These are phyloP conservation scores for Harringtonia aguacate DNA, from an alignment of 2,329 filamentous ascomycete species.

Conservation along the genomic window DNA sequence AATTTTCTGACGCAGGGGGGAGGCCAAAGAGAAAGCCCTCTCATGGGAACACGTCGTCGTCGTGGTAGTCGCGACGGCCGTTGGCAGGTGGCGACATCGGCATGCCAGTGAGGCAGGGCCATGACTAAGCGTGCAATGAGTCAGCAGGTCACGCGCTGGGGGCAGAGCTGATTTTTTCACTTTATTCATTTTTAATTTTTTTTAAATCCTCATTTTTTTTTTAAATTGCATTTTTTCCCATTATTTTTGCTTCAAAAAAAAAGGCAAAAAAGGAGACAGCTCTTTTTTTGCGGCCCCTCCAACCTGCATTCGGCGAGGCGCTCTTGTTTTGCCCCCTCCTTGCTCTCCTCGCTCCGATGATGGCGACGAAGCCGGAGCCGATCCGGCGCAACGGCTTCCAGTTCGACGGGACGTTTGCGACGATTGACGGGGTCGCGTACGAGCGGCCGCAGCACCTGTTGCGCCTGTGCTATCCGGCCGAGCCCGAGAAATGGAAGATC, in stretches of 20 bases:
- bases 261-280: background rate
- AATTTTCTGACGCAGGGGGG: too few species aligned
- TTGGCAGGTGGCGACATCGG: too few species aligned
- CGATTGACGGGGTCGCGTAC: constrained; percentile 13
- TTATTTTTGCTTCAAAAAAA: constrained; percentile 7
- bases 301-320: background rate
- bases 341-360: background rate
- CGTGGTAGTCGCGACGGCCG: too few species aligned
- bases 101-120: too few species aligned
- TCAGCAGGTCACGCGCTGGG: too few species aligned
- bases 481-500: constrained; percentile 14
- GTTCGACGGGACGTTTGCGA: constrained; percentile 16
- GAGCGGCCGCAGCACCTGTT: constrained; percentile 13
- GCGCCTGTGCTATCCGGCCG: constrained; percentile 13
- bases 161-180: too few species aligned
- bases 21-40: too few species aligned
- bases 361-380: constrained; percentile 10
- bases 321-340: too few species aligned
- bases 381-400: constrained; percentile 20
- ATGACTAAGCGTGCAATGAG: too few species aligned
- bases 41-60: too few species aligned
- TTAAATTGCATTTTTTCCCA: background rate
- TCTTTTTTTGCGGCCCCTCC: background rate
- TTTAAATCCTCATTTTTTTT: background rate
- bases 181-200: constrained; percentile 2